Evolutionary conservation across 1,284 basidiomycete species (phyloP), one percentile per base, ranked within the genome.

Genomic region (Ustilago shanxiensis): DNA sequence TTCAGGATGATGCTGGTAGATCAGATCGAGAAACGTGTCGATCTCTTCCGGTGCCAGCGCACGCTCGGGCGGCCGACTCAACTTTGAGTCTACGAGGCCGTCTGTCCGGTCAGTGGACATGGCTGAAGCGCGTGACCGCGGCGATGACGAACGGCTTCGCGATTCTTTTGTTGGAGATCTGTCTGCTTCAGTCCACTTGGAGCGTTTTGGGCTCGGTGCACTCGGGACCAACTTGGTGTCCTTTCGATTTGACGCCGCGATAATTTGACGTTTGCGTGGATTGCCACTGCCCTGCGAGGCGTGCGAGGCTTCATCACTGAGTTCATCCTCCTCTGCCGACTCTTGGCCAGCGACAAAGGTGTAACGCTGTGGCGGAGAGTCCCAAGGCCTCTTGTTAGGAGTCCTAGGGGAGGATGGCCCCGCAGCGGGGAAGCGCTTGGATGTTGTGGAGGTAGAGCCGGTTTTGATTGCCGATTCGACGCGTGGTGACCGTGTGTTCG

Each of bases 1-100:
- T 22, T 71, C 61, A 0, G 75, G 75, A 50, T 77, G 70, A 28
- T 77, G 75, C 44, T 71, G 73, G 64, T 61, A 69, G 45, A 77
- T 73, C 26, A 77, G 50, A 13, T 67, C 64, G 49, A 77, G 59
- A 31, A 73, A 77, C 1, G 44, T 65, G n/a, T 77, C 70, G 24
- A 73, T 53, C 51, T 76, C 73, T 13, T 76, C 61, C 10, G 52
- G 24, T 1, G 73, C 60, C 4, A 76, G 60, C 47, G 45, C 11
- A 13, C 47, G 60, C 10, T 59, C 60, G 8, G 70, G 61, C 4
- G 44, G 20, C 10, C 24, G 29, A n/a, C 24, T 50, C 3, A 54
- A n/a, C 18, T 18, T 47, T 18, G 31, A n/a, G 14, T 16, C 51
- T 14, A 60, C 56, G 14, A 24, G 3, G 1, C 11, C 51, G 22